phyloP scores from a whole-genome alignment of 805 yeast species.

The Schwanniomyces sp. region DNA sequence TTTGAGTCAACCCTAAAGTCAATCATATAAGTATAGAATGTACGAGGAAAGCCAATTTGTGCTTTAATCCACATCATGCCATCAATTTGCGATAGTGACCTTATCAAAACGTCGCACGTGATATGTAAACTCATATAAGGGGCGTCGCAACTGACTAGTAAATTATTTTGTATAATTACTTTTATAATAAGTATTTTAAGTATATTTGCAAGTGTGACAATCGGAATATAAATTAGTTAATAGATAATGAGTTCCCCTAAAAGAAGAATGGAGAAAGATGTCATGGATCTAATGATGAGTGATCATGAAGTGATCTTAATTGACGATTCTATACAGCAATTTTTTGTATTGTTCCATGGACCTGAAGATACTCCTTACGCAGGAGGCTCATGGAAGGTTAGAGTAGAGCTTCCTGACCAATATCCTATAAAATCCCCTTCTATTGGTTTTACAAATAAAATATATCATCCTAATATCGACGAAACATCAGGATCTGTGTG shows the following conservation, averaged over 20 bases:
- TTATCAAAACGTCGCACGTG: neutral
- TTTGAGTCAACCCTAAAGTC: too few species aligned
- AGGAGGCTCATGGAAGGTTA: constrained; percentile 86
- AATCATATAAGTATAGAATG: too few species aligned
- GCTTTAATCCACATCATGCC: too few species aligned
- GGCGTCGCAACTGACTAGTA: neutral
- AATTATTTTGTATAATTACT: neutral
- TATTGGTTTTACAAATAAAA: constrained; percentile 87
- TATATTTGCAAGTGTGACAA: neutral
- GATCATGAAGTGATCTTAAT: constrained; percentile 84
- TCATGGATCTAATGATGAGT: constrained; percentile 95
- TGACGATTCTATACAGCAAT: constrained; percentile 78
- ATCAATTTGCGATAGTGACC: too few species aligned
- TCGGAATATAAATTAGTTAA: neutral
- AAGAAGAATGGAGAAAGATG: constrained; percentile 89
- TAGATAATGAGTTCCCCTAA: constrained; percentile 55
- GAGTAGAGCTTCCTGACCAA: constrained; percentile 92
- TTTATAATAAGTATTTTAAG: neutral
- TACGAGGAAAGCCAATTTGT: too few species aligned
- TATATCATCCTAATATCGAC: constrained; percentile 94
- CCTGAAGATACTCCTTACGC: constrained; percentile 83
- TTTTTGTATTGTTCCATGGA: constrained; percentile 80
- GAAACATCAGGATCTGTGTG: constrained; percentile 90
- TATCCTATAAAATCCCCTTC: constrained; percentile 96
- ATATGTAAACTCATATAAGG: neutral